A percentile compares a stretch with the other conserved stretches of the same genome.
Evolutionary conservation across 441 rosid species (phyloP).

Genomic region (Capsella rubella): DNA sequence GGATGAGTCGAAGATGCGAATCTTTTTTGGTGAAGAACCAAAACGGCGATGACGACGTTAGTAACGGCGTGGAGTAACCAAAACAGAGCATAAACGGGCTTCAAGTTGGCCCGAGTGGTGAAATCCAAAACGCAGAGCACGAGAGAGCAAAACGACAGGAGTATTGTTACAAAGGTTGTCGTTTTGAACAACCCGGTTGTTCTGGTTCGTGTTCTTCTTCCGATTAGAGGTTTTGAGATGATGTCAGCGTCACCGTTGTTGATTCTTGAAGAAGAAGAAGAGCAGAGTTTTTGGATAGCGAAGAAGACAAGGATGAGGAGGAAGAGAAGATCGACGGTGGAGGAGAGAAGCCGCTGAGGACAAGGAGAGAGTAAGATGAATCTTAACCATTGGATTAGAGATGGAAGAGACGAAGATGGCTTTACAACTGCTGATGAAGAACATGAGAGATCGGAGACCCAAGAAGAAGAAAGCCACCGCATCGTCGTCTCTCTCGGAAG

Average conservation of each 20-base stretch:
- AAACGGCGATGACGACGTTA: conserved; percentile 60
- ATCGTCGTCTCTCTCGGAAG: conserved; percentile 13
- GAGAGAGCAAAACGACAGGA: conserved; percentile 58
- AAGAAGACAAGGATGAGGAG: conserved; percentile 59
- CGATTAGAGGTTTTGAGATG: conserved; percentile 64
- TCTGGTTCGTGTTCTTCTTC: conserved; percentile 44
- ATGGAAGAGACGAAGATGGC: conserved; percentile 51
- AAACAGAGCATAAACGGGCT: conserved; percentile 53
- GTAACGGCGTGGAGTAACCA: conserved; percentile 82
- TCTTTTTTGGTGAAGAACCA: conserved; percentile 74
- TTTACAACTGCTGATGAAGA: conserved; percentile 50
- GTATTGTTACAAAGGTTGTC: conserved; percentile 47
- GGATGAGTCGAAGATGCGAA: conserved; percentile 71
- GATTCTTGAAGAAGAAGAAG: conserved; percentile 37
- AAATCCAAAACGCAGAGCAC: conserved; percentile 59
- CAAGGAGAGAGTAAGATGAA: conserved; percentile 81
- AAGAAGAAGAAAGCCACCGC: conserved; percentile 32
- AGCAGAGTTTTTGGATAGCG: conserved; percentile 59
- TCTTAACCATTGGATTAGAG: conserved; percentile 69
- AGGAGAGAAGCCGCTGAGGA: conserved; percentile 71
- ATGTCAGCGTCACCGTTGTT: conserved; percentile 28
- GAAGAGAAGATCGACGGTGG: conserved; percentile 63
- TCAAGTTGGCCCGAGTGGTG: conserved; percentile 49
- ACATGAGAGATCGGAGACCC: conserved; percentile 58
- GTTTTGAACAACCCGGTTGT: conserved; percentile 62